Evolutionary conservation across 192 early-diverging fungal genomes (phyloP), one percentile per base, ranked within the genome.

Genomic region (Entomortierella chlamydospora): DNA sequence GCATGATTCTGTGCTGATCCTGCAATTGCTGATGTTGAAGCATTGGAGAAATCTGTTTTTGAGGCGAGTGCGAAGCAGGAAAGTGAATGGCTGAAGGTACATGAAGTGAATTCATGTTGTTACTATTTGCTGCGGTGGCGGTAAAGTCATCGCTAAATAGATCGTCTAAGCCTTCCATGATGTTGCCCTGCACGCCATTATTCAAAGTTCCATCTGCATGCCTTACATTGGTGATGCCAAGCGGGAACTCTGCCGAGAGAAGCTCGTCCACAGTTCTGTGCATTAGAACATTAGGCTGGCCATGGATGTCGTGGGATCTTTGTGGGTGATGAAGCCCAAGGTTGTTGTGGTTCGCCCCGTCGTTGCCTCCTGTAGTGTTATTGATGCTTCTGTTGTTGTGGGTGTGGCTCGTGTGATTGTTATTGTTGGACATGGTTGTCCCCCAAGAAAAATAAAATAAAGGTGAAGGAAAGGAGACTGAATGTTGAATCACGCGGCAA

Each of bases 151-250:
- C 71, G n/a, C 49, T 52, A 60, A 73, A 73, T 2, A 73, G 57
- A 52, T 73, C 71, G 39, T 73, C 71, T 42, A 73, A 43, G 9
- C 57, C 71, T 22, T 73, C 71, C 71, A 73, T 73, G 50, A 73
- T 64, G 63, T 66, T 73, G 4, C 49, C 57, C 11, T 73, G 71
- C 4, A 58, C 71, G 33, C 45, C 49, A 20, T 41, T 73, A 37
- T 66, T 73, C 50, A 73, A 15, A 1, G 60, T 25, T 61, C 54
- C 70, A 25, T 34, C 34, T 6, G 49, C 5, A 33, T 72, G 71
- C 18, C 17, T 13, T 2, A 57, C 71, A 22, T 47, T 65, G 56
- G 42, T 37, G n/a, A 72, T 72, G 43, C 57, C 57, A 34, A 62
- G 63, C 18, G 71, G 63, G 41, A 73, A 73, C 22, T 73, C 71